These are phyloP conservation scores for Phaeotremella fagi DNA, from an alignment of 768 basidiomycete genomes.

Conservation along the genomic window DNA sequence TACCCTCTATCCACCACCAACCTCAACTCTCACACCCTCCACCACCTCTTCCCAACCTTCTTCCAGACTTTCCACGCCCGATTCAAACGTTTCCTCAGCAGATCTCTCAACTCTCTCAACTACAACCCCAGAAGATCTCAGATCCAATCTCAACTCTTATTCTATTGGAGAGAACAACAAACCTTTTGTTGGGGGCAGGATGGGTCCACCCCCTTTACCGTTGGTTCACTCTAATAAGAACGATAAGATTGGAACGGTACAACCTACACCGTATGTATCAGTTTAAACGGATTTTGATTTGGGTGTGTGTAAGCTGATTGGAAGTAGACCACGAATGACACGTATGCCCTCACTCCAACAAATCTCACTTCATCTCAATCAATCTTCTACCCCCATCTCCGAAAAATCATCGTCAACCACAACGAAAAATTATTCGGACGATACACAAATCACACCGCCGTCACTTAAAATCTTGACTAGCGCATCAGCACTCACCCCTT, in stretches of 20 bases:
- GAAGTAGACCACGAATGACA: conserved; percentile 28
- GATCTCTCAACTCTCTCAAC: too few species aligned
- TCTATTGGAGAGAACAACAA: too few species aligned
- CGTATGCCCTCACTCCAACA: conserved; percentile 32
- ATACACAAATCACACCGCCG: conserved; percentile 12
- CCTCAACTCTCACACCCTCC: neutral
- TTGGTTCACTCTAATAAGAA: too few species aligned
- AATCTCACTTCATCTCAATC: conserved; percentile 18
- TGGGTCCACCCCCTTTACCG: conserved; percentile 23
- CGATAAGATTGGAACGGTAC: neutral
- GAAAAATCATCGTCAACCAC: conserved; percentile 10
- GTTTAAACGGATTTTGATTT: too few species aligned
- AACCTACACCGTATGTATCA: neutral
- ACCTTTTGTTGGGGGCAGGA: neutral
- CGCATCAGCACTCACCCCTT: neutral
- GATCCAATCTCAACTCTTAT: too few species aligned
- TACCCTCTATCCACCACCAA: too few species aligned
- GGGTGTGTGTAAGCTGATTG: neutral
- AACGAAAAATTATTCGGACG: conserved; percentile 5
- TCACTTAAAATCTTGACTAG: conserved; percentile 13
- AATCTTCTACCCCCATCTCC: too few species aligned
- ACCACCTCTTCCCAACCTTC: conserved; percentile 1
- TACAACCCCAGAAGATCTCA: too few species aligned
- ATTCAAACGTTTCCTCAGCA: too few species aligned
- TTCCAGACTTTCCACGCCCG: conserved; percentile 9